Percentiles rank a stretch among this genome's conserved stretches.
Evolutionary conservation across 495 filamentous ascomycete species (phyloP).

Genomic region (Aspergillus mulundensis): DNA sequence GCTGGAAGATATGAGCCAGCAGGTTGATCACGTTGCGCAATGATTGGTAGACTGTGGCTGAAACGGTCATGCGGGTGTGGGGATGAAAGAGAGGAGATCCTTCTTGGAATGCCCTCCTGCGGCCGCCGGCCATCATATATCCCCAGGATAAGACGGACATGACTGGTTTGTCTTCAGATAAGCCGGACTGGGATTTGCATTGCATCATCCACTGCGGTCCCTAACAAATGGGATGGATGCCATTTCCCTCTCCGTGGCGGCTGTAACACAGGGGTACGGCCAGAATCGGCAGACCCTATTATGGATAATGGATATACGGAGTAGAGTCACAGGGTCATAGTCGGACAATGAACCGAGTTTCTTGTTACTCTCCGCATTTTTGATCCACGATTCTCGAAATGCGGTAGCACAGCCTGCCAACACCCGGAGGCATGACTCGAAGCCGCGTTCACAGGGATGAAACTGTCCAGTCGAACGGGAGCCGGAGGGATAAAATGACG

Average conservation of each 20-base stretch:
- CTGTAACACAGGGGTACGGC: background rate
- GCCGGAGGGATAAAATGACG: background rate
- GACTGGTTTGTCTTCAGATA: background rate
- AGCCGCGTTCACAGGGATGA: background rate
- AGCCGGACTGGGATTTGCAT: background rate
- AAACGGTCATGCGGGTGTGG: constrained; percentile 15
- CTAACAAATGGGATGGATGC: background rate
- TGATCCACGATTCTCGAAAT: background rate
- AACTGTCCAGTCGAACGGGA: background rate
- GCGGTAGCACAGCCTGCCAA: background rate
- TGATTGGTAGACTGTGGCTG: constrained; percentile 23
- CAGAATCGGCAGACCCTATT: background rate
- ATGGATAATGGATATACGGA: constrained; percentile 2
- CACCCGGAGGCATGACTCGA: background rate
- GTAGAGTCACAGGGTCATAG: background rate
- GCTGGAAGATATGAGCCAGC: constrained; percentile 16
- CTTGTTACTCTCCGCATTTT: background rate
- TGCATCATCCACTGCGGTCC: background rate
- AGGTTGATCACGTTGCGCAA: constrained; percentile 24
- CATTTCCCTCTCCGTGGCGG: background rate
- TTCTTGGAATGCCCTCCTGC: constrained; percentile 1
- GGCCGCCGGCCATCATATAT: background rate
- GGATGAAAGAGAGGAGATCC: constrained; percentile 8
- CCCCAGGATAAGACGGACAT: background rate
- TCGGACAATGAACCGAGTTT: background rate